Evolutionary conservation across 441 rosid genomes (phyloP).

Genomic region (Erodium moschatum): DNA sequence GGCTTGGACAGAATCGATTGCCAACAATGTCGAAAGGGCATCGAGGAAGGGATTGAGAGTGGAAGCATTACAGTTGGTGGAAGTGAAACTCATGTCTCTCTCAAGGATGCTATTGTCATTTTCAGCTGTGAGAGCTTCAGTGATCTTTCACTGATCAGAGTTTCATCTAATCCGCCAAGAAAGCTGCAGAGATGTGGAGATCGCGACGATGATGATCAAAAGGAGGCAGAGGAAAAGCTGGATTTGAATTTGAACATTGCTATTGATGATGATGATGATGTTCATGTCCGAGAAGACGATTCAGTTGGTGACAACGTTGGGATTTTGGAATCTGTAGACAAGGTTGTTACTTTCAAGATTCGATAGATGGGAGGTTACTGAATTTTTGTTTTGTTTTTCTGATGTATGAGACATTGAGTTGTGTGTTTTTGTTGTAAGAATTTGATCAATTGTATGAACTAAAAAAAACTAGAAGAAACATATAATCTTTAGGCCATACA

Average conservation of each 20-base stretch:
- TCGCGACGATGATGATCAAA: slow-evolving; percentile 15
- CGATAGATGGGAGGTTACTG: slow-evolving; percentile 6
- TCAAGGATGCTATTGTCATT: slow-evolving; percentile 53
- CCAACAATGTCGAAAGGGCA: slow-evolving; percentile 23
- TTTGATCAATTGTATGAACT: background rate
- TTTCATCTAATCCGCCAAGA: slow-evolving; percentile 24
- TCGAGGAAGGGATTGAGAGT: slow-evolving; percentile 37
- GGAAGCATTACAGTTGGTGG: slow-evolving; percentile 35
- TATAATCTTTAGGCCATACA: slow-evolving; percentile 3
- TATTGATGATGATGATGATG: slow-evolving; percentile 26
- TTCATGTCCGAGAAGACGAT: slow-evolving; percentile 10
- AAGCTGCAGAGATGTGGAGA: slow-evolving; percentile 16
- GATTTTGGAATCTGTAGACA: slow-evolving; percentile 35
- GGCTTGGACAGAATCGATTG: slow-evolving; percentile 38
- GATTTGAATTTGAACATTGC: slow-evolving; percentile 42
- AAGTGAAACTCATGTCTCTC: slow-evolving; percentile 38
- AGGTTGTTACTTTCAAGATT: slow-evolving; percentile 34
- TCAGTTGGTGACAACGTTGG: slow-evolving; percentile 22
- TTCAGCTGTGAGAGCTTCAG: slow-evolving; percentile 35
- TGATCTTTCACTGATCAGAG: slow-evolving; percentile 22
- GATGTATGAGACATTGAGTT: too few species aligned
- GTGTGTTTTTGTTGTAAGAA: too few species aligned
- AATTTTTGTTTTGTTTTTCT: background rate
- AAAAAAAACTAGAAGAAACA: background rate
- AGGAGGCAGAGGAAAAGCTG: slow-evolving; percentile 21